Evolutionary conservation across 2,329 filamentous ascomycete genomes (phyloP).

Genomic region (Nigrograna mackinnonii): DNA sequence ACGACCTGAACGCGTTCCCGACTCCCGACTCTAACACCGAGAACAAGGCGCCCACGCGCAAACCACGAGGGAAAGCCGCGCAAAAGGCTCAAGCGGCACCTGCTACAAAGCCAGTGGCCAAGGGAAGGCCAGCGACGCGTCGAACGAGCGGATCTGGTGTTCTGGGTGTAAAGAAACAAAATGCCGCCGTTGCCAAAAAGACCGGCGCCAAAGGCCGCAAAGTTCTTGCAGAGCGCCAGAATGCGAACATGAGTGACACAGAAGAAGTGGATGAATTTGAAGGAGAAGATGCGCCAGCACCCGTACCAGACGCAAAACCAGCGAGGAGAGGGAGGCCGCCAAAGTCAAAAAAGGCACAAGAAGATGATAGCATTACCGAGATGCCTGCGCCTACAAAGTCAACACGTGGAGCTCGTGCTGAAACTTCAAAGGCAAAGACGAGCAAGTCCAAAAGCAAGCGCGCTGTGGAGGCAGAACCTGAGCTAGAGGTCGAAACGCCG

Average conservation of each 20-base stretch:
- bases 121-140: slow-evolving; percentile 40
- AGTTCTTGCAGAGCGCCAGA: slow-evolving; percentile 45
- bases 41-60: slow-evolving; percentile 39
- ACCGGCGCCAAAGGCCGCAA: slow-evolving; percentile 40
- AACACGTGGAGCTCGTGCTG: slow-evolving; percentile 22
- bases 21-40: slow-evolving; percentile 46
- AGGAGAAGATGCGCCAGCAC: slow-evolving; percentile 20
- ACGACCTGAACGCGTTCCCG: slow-evolving; percentile 37
- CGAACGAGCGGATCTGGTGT: slow-evolving; percentile 38
- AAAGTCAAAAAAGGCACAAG: slow-evolving; percentile 67
- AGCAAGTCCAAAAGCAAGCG: slow-evolving; percentile 31
- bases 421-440: slow-evolving; percentile 25
- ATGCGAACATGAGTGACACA: slow-evolving; percentile 45
- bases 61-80: slow-evolving; percentile 34
- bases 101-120: slow-evolving; percentile 34
- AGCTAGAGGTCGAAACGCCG: slow-evolving; percentile 17
- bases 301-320: slow-evolving; percentile 29
- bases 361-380: slow-evolving; percentile 17
- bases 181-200: slow-evolving; percentile 39
- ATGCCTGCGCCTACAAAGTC: slow-evolving; percentile 29
- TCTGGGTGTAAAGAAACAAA: slow-evolving; percentile 41
- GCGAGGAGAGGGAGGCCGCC: slow-evolving; percentile 55
- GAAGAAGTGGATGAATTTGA: slow-evolving; percentile 50
- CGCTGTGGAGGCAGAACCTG: slow-evolving; percentile 36
- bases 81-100: slow-evolving; percentile 25